Evolutionary conservation across 495 filamentous ascomycete genomes (phyloP), one percentile per base, ranked within the genome.

Genomic region (Penicillium mononematosum): DNA sequence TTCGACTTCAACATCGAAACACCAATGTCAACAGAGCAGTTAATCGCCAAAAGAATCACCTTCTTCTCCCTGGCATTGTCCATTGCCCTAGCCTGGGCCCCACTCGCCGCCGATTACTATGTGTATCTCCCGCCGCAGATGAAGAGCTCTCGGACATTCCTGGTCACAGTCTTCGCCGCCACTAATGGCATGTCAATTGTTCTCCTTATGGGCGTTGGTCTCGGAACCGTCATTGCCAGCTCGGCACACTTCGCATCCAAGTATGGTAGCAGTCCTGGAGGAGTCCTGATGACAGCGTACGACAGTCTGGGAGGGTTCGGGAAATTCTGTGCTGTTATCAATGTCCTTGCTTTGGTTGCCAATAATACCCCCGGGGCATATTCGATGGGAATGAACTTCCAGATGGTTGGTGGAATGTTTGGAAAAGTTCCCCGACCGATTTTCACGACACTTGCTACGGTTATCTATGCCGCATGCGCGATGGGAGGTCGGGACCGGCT

Each of bases 291-390:
- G 41, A 83, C 82, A 34, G 86, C 80, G 2, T 90, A 81, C 61
- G 72, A 70, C 43, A 74, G 78, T 1, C 75, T 92, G 3, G 85
- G 83, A 5, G 74, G 70, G 0, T 89, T 92, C 56, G 88, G 88
- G 16, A 85, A 82, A 60, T 84, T 91, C 71, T 88, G 85, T 62
- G 80, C 81, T 4, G 83, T 89, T 14, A 67, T 92, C 29, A 80
- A 88, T 31, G 85, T 87, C 0, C 64, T 92, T 10, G 86, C 88
- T 0, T 71, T 89, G 27, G 82, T 91, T 19, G 79, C 85, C 2
- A 91, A 89, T 67, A 84, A 85, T 50, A 80, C 90, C 10, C 81
- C 87, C 0, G 84, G 86, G 0, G 82, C 82, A 0, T 92, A 91
- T 67, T 84, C 85, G 25, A 85, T 92, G 56, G 83, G 83, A 1